phyloP scores from a whole-genome alignment of 2,329 filamentous ascomycete genomes.

The Aspergillus cejpii region DNA sequence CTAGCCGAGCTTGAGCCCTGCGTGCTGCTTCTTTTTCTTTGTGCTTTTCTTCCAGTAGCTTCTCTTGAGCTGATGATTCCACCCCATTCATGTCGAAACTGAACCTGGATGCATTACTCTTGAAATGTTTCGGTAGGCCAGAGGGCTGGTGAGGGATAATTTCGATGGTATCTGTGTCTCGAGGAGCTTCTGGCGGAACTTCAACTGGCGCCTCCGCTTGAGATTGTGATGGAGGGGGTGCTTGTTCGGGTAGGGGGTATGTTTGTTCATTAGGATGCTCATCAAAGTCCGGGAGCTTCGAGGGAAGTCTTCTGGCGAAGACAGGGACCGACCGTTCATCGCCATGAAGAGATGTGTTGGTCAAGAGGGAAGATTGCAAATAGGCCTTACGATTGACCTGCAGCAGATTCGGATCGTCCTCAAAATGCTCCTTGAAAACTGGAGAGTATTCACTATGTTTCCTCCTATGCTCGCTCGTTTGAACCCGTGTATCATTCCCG shows the following conservation, averaged over 20 bases:
- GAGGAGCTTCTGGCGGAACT: constrained; percentile 6
- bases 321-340: constrained; percentile 36
- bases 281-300: constrained; percentile 25
- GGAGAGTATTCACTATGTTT: constrained; percentile 47
- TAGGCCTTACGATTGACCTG: constrained; percentile 41
- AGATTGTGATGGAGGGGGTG: constrained; percentile 5
- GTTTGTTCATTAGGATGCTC: constrained; percentile 8
- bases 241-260: constrained; percentile 4
- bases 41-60: constrained; percentile 57
- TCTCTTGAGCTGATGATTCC: constrained; percentile 55
- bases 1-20: constrained; percentile 26
- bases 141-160: constrained; percentile 25
- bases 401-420: constrained; percentile 41
- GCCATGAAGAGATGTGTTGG: constrained; percentile 22
- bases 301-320: constrained; percentile 42
- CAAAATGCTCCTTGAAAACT: constrained; percentile 56
- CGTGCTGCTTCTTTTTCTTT: constrained; percentile 47
- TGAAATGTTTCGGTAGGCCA: constrained; percentile 43
- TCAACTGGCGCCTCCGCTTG: constrained; percentile 5
- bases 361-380: constrained; percentile 37
- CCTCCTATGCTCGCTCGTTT: constrained; percentile 26
- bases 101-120: constrained; percentile 56
- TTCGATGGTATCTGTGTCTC: constrained; percentile 29
- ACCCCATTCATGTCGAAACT: constrained; percentile 57
- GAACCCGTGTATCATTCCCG: constrained; percentile 11